Evolutionary conservation across 23 red algal genomes (phyloP).

Genomic region (Cyanidium caldarium): DNA sequence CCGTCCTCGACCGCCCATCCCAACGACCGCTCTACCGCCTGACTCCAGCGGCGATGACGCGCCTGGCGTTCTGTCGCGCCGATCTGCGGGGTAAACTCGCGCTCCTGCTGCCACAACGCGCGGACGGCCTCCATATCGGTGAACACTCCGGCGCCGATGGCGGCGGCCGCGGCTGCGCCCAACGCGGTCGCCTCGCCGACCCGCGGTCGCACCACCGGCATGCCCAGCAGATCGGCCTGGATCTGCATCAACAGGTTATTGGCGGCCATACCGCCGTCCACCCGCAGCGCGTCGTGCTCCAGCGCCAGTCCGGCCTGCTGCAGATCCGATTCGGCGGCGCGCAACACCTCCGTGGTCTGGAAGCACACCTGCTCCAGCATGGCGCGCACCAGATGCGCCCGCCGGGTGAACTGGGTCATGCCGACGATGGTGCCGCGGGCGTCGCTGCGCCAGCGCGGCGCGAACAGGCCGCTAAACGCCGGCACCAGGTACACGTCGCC

Average conservation of each 20-base stretch:
- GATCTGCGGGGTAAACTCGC: constrained; percentile 36
- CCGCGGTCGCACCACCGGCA: constrained; percentile 37
- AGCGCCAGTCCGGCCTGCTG: not conserved
- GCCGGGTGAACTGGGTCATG: constrained; percentile 51
- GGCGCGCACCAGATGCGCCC: constrained; percentile 62
- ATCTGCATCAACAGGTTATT: constrained; percentile 68
- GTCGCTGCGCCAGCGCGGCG: constrained; percentile 63
- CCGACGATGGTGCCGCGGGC: constrained; percentile 70
- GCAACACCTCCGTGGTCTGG: constrained; percentile 44
- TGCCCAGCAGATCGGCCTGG: constrained; percentile 50
- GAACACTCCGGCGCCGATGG: constrained; percentile 35
- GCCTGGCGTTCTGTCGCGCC: constrained; percentile 13
- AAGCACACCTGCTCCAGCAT: constrained; percentile 44
- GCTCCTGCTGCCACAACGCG: constrained; percentile 20
- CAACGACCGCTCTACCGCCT: constrained; percentile 41
- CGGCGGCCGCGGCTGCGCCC: constrained; percentile 68
- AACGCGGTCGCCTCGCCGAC: constrained; percentile 73
- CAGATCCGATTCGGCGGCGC: constrained; percentile 38
- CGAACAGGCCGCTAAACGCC: constrained; percentile 71
- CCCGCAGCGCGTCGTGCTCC: constrained; percentile 18
- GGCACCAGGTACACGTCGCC: constrained; percentile 72
- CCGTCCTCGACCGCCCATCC: constrained; percentile 22
- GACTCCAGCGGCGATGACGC: constrained; percentile 28
- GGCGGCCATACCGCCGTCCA: constrained; percentile 57
- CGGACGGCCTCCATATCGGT: constrained; percentile 31